Percentiles rank a stretch among this genome's conserved stretches.
These are phyloP conservation scores for Alnus rubra DNA, from an alignment of 306 rosid species.

Conservation along the genomic window DNA sequence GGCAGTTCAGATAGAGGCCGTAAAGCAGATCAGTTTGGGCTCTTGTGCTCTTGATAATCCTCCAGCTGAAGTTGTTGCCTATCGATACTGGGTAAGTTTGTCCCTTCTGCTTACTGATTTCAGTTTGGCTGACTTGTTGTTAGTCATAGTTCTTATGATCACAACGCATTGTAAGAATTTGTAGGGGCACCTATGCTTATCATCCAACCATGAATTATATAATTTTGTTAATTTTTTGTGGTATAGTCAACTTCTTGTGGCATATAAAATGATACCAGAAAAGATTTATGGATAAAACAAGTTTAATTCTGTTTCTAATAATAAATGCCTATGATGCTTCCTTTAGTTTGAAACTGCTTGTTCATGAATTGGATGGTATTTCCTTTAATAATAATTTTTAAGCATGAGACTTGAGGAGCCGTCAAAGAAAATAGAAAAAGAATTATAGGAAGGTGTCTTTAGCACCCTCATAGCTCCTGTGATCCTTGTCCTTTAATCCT, in stretches of 20 bases:
- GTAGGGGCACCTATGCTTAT: neutral
- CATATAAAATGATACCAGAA: slow-evolving; percentile 18
- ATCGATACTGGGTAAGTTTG: slow-evolving; percentile 87
- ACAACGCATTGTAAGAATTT: neutral
- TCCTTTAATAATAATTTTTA: slow-evolving; percentile 6
- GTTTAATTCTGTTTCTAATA: slow-evolving; percentile 21
- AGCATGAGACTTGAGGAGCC: slow-evolving; percentile 14
- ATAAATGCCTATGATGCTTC: slow-evolving; percentile 28
- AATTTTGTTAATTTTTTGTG: slow-evolving; percentile 1
- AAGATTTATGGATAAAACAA: slow-evolving; percentile 13
- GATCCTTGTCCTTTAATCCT: slow-evolving; percentile 31
- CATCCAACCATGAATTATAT: slow-evolving; percentile 25
- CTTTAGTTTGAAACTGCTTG: slow-evolving; percentile 13
- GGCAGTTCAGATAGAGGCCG: slow-evolving; percentile 98
- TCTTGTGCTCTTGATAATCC: slow-evolving; percentile 80
- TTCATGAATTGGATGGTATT: slow-evolving; percentile 20
- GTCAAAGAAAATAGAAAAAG: slow-evolving; percentile 15
- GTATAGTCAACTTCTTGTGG: slow-evolving; percentile 29
- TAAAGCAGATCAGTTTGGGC: slow-evolving; percentile 95
- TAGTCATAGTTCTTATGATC: neutral
- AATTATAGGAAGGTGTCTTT: slow-evolving; percentile 18
- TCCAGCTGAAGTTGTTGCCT: slow-evolving; percentile 90
- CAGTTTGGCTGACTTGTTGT: slow-evolving; percentile 9
- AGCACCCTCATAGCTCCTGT: slow-evolving; percentile 37
- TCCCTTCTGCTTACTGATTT: slow-evolving; percentile 25